A percentile compares a stretch with the other conserved stretches of the same genome.
phyloP scores from a whole-genome alignment of 2,329 filamentous ascomycete genomes.

The Sarocladium brachiariae region DNA sequence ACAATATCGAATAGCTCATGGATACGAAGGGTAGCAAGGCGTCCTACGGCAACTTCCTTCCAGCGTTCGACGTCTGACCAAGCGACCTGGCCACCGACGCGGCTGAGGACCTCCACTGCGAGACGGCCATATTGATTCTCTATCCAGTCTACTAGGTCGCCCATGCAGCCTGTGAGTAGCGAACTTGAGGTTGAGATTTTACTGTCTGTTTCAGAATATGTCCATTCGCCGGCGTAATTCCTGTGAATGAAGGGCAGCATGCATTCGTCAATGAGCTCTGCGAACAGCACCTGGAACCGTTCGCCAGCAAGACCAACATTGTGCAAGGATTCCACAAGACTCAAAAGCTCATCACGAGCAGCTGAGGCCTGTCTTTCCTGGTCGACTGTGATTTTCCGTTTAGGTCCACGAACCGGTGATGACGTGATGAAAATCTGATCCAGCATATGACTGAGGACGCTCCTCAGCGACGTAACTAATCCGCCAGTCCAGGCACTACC shows the following conservation, averaged over 20 bases:
- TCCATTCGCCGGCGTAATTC: conserved; percentile 59
- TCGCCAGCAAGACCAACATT: conserved; percentile 64
- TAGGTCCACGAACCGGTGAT: background rate
- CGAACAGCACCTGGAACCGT: conserved; percentile 63
- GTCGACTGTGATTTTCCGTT: conserved; percentile 8
- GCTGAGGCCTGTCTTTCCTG: conserved; percentile 25
- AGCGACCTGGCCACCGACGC: conserved; percentile 37
- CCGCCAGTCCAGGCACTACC: conserved; percentile 53
- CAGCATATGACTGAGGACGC: conserved; percentile 48
- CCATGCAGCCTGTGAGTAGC: conserved; percentile 47
- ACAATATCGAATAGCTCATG: conserved; percentile 74
- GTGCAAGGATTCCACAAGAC: conserved; percentile 51
- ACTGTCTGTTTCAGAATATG: conserved; percentile 17
- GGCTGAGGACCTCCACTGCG: conserved; percentile 52
- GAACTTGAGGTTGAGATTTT: conserved; percentile 11
- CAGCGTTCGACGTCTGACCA: conserved; percentile 58
- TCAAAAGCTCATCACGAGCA: conserved; percentile 44
- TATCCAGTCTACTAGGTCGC: conserved; percentile 59
- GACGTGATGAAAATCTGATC: conserved; percentile 35
- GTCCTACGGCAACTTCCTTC: conserved; percentile 62
- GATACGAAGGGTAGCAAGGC: conserved; percentile 62
- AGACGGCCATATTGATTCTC: conserved; percentile 60
- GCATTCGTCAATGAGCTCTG: conserved; percentile 60
- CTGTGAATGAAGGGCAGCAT: conserved; percentile 57
- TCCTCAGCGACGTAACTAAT: conserved; percentile 46